A percentile compares a stretch with the other conserved stretches of the same genome.
These are phyloP conservation scores for Tulasnella sp. DNA, from an alignment of 768 basidiomycete species.

Conservation along the genomic window DNA sequence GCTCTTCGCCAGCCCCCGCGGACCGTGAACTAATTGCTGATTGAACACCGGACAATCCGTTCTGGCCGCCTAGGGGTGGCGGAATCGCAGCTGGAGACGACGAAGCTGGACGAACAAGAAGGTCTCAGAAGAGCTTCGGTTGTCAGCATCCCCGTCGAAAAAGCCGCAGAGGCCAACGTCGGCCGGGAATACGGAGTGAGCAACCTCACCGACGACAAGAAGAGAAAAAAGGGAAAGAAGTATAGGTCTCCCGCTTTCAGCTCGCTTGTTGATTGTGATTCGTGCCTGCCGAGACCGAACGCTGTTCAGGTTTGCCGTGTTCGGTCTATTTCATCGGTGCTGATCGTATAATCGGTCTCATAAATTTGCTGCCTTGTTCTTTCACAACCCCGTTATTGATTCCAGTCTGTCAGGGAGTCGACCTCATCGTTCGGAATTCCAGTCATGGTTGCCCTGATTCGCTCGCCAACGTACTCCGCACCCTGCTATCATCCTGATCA, in stretches of 20 bases:
- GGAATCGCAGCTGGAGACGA: conserved; percentile 63
- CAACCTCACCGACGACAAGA: background rate
- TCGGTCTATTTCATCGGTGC: background rate
- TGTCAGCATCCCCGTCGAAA: background rate
- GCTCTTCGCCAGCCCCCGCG: conserved; percentile 89
- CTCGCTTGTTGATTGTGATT: background rate
- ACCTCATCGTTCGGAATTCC: background rate
- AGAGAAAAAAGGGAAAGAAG: conserved; percentile 21
- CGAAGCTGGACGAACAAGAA: conserved; percentile 69
- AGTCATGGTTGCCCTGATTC: background rate
- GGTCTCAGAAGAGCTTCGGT: conserved; percentile 55
- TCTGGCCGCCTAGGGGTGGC: conserved; percentile 64
- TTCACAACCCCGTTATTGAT: background rate
- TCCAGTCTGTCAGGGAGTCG: background rate
- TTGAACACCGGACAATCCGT: conserved; percentile 83
- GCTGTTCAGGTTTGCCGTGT: background rate
- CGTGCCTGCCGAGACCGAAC: background rate
- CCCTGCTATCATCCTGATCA: background rate
- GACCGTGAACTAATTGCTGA: conserved; percentile 67
- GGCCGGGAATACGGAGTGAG: conserved; percentile 3
- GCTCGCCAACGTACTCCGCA: background rate
- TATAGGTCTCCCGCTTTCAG: background rate
- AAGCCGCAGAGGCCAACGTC: conserved; percentile 10
- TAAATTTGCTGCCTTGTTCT: background rate
- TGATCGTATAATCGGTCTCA: background rate